phyloP scores from a whole-genome alignment of 352 stramenopile genomes.

The Globisporangium rhizosaccharum region DNA sequence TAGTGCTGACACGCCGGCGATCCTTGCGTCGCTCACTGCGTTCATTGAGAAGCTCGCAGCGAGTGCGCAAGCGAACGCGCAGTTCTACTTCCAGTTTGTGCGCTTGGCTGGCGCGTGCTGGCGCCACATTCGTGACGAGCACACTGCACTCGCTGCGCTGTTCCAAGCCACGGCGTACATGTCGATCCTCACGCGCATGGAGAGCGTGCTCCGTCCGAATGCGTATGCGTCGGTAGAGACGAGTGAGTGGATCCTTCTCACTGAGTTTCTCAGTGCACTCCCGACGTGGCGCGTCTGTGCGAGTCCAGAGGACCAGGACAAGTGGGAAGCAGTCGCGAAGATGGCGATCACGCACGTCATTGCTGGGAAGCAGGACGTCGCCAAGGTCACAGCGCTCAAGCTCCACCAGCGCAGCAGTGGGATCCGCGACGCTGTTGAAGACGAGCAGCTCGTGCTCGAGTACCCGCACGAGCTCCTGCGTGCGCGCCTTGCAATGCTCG shows the following conservation, averaged over 20 bases:
- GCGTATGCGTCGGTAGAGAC: conserved; percentile 31
- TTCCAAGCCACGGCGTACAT: conserved; percentile 25
- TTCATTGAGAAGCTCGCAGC: conserved; percentile 17
- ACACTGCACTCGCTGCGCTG: conserved; percentile 10
- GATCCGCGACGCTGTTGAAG: conserved; percentile 27
- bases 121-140: conserved; percentile 5
- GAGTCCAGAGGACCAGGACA: conserved; percentile 25
- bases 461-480: conserved; percentile 38
- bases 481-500: conserved; percentile 38
- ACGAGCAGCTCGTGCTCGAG: conserved; percentile 32
- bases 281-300: conserved; percentile 18
- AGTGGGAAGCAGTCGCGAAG: conserved; percentile 48
- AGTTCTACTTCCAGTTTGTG: conserved; percentile 18
- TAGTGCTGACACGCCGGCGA: neutral
- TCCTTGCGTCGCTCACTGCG: conserved; percentile 7
- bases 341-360: conserved; percentile 52
- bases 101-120: conserved; percentile 16
- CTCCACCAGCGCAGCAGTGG: conserved; percentile 44
- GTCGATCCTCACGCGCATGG: conserved; percentile 23
- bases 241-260: conserved; percentile 30
- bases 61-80: conserved; percentile 14
- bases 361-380: conserved; percentile 50
- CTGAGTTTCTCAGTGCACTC: conserved; percentile 33
- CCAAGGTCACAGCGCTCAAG: conserved; percentile 38
- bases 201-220: conserved; percentile 23